phyloP scores from a whole-genome alignment of 1,139 yeast genomes.

The Sugiyamaella xylanicola region DNA sequence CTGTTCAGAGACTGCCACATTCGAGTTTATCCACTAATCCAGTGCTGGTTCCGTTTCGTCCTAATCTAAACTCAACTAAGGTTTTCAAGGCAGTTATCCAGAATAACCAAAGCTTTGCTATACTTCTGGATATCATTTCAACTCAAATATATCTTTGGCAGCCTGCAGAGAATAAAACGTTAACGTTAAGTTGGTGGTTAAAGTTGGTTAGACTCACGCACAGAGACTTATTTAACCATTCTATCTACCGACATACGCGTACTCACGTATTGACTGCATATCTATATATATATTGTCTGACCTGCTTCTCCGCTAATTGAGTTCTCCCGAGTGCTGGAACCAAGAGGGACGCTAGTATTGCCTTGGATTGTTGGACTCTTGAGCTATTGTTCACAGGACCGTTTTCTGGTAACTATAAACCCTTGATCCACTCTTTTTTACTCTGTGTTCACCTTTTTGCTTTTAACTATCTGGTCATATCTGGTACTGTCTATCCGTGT shows the following conservation, averaged over 20 bases:
- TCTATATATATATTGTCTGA: slow-evolving; percentile 5
- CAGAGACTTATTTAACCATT: background rate
- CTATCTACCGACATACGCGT: background rate
- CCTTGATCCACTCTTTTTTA: too few relatives aligned
- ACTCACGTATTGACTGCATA: slow-evolving; percentile 1
- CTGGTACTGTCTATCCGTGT: background rate
- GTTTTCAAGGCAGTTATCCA: background rate
- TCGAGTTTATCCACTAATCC: too few relatives aligned
- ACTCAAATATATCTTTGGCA: background rate
- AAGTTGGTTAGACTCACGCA: background rate
- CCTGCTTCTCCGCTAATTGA: background rate
- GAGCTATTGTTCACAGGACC: too few relatives aligned
- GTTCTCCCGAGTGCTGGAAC: background rate
- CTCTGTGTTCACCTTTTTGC: too few relatives aligned
- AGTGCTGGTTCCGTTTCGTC: too few relatives aligned
- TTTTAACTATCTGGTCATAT: too few relatives aligned
- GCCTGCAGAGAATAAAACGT: background rate
- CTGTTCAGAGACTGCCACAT: too few relatives aligned
- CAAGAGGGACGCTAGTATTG: too few relatives aligned
- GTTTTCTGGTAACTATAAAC: too few relatives aligned
- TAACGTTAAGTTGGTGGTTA: background rate
- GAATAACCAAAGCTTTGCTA: background rate
- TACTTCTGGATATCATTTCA: background rate
- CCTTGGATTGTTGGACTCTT: slow-evolving; percentile 16
- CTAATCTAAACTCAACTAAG: background rate